phyloP scores from a whole-genome alignment of 2,329 filamentous ascomycete species.

The Epichloe uncinata region DNA sequence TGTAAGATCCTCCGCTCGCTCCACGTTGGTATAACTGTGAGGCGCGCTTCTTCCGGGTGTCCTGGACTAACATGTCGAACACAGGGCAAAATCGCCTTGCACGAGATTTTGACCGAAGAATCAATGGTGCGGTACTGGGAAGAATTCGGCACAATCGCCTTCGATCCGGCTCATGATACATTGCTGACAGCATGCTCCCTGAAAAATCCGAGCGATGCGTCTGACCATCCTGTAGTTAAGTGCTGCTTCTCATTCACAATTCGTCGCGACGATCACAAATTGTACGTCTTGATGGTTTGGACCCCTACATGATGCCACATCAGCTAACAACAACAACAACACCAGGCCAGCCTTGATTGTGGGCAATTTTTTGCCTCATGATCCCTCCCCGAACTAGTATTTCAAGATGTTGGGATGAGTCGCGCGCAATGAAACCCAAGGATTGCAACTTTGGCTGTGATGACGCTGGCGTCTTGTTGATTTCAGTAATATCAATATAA shows the following conservation, averaged over 20 bases:
- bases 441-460: neutral
- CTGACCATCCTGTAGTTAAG: constrained; percentile 61
- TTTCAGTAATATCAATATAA: neutral
- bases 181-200: constrained; percentile 87
- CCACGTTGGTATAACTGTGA: neutral
- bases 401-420: neutral
- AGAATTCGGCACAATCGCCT: constrained; percentile 95
- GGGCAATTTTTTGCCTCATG: constrained; percentile 89
- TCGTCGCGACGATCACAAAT: constrained; percentile 83
- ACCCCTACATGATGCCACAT: no score
- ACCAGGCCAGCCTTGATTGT: constrained; percentile 82
- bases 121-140: constrained; percentile 97
- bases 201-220: constrained; percentile 62
- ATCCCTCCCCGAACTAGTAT: constrained; percentile 30
- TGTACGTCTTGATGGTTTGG: constrained; percentile 47
- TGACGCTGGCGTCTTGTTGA: neutral
- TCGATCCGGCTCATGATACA: constrained; percentile 86
- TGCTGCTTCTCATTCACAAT: constrained; percentile 99
- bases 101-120: constrained; percentile 91
- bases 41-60: neutral
- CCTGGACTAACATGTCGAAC: neutral
- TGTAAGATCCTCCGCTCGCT: constrained; percentile 39
- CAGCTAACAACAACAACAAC: neutral
- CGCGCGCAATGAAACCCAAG: neutral
- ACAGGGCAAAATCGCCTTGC: constrained; percentile 84